phyloP scores from a whole-genome alignment of 192 early-diverging fungal species.

The Chytriomyces sp. region DNA sequence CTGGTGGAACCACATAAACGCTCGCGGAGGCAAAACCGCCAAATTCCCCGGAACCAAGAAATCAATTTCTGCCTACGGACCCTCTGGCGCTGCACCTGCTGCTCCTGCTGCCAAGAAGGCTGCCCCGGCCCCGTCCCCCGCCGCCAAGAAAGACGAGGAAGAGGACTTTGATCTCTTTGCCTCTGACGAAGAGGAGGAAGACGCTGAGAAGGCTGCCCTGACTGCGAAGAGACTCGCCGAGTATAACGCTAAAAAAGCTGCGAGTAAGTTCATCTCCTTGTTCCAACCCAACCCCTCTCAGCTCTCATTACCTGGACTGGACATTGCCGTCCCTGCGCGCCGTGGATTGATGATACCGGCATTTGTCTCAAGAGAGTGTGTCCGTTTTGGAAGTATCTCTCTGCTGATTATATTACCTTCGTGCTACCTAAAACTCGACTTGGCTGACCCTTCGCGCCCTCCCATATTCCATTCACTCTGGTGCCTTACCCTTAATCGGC shows the following conservation, averaged over 20 bases:
- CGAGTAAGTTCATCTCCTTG: constrained; percentile 45
- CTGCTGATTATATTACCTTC: constrained; percentile 19
- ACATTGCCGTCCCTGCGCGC: background rate
- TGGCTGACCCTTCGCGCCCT: constrained; percentile 26
- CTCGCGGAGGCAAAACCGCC: constrained; percentile 37
- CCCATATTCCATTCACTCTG: background rate
- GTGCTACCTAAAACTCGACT: constrained; percentile 37
- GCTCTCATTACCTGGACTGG: background rate
- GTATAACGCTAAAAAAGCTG: constrained; percentile 88
- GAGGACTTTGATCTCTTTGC: constrained; percentile 97
- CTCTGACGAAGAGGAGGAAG: constrained; percentile 90
- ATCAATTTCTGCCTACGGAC: constrained; percentile 57
- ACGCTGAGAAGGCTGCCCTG: constrained; percentile 86
- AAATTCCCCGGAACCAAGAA: constrained; percentile 55
- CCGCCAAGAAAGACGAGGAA: constrained; percentile 69
- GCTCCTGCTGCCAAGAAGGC: constrained; percentile 38
- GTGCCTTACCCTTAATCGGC: background rate
- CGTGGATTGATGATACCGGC: constrained; percentile 36
- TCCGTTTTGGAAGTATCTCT: constrained; percentile 26
- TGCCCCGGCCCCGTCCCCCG: constrained; percentile 46
- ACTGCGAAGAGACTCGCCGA: constrained; percentile 87
- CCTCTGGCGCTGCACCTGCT: constrained; percentile 53
- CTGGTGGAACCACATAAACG: constrained; percentile 91
- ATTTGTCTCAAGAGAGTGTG: constrained; percentile 33
- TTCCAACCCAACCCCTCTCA: background rate